Percentiles rank a stretch among this genome's conserved stretches.
Conservation (phyloP, 208 protist species). For the Angomonas desouzai region DNA sequence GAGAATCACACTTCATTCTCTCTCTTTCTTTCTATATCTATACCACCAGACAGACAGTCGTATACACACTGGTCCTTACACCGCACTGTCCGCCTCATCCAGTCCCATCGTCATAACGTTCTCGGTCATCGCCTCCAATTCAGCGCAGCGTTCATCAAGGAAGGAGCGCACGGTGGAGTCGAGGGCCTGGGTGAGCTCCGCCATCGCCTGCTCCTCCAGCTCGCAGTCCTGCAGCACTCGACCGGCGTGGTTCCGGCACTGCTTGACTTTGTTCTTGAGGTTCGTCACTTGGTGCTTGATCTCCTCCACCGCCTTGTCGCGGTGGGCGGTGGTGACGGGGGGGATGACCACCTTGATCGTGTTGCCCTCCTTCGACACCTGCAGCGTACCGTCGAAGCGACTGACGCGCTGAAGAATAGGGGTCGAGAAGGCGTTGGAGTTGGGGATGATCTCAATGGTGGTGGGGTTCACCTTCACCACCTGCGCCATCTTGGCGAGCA, state of each 20-base stretch:
- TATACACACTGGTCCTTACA: constrained; percentile 6
- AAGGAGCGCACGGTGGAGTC: constrained; percentile 56
- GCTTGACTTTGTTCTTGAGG: constrained; percentile 60
- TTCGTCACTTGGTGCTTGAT: constrained; percentile 36
- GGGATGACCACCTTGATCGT: constrained; percentile 68
- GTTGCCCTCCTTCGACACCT: constrained; percentile 63
- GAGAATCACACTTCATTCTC: no score
- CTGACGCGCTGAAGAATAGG: constrained; percentile 63
- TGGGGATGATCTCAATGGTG: constrained; percentile 67
- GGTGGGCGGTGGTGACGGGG: constrained; percentile 66
- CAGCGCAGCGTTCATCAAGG: constrained; percentile 65
- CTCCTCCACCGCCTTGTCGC: constrained; percentile 56
- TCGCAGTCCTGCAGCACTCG: constrained; percentile 65
- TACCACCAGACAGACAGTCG: background rate
- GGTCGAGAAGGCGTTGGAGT: constrained; percentile 41
- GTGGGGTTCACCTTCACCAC: constrained; percentile 59
- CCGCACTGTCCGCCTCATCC: constrained; percentile 58
- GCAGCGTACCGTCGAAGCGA: constrained; percentile 69
- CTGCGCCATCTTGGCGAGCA: constrained; percentile 71
- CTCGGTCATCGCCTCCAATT: constrained; percentile 64
- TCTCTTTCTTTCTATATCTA: no score
- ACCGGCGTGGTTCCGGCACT: constrained; percentile 44
- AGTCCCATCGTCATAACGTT: constrained; percentile 85
- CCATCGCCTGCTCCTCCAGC: constrained; percentile 51
- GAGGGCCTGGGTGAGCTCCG: constrained; percentile 51